Base-by-base conservation (phyloP, 2,329 filamentous ascomycete genomes). In the Cercospora sp. region DNA sequence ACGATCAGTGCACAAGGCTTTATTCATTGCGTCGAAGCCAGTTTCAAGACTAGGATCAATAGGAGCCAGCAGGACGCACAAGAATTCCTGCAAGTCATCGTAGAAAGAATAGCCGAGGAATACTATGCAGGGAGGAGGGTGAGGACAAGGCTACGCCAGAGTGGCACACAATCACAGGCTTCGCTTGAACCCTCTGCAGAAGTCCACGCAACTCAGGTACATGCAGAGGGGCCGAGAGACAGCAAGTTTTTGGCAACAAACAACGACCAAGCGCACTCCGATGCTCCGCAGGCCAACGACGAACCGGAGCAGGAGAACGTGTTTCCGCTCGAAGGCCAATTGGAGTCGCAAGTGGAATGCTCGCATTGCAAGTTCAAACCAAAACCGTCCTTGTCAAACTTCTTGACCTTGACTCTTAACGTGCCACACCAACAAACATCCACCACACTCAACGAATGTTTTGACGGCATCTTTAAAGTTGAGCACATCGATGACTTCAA, bases 401-500 rank as follows among this genome's bases (percentile, higher is more conserved):
- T 99, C 77, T 94, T 96, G 79, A 96, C 94, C 21, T 82, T 99
- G 71, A 98, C 94, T 1, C 83, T 99, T 63, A 93, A 93, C 75
- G 95, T 99, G 3, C 95, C 95, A 0, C 92, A 95, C 78, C 87
- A 90, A 58, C 72, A 72, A 12, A 79, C 79, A 61, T 91, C 92
- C 2, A 94, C 94, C 0, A 90, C 92, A 0, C 85, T 99, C 16
- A 93, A 91, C 76, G 85, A 89, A 8, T 99, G 95, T 79, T 95
- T 99, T 74, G 95, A 99, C 75, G 91, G 91, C 49, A 90, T 97
- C 80, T 90, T 99, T 73, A 97, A 97, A 81, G 93, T 92, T 0
- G 95, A 99, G 79, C 91, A 93, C 78, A 97, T 99, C 72, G 94
- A 98, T 71, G 95, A 97, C 78, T 99, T 96, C 84, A 94, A 92